Evolutionary conservation across 441 rosid genomes (phyloP), one percentile per base, ranked within the genome.

Genomic region (Erysimum cheiri): DNA sequence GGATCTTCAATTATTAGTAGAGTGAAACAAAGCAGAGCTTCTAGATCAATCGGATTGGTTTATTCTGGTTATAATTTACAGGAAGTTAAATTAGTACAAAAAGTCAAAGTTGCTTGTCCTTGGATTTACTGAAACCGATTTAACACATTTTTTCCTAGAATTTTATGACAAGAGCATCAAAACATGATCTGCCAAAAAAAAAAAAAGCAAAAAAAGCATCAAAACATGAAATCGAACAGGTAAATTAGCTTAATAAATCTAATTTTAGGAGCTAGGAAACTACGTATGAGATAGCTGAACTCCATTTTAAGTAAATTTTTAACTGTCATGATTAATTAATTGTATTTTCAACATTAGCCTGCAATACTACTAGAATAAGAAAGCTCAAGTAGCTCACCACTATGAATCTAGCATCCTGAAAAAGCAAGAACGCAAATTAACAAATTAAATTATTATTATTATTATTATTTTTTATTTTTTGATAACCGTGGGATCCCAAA

Each of bases 21-120:
- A 22, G 24, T 22, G 24, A 22, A 22, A 22, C 24, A 22, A 22
- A 22, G 24, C 1, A 22, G 40, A 54, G 40, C 19, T 31, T 54
- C 33, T 55, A 67, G 7, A 39, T 54, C 39, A 60, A n/a, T 43
- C 36, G 10, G 17, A 8, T 39, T 33, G 12, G 60, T 52, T 52
- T 52, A 52, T 29, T 54, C 32, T 53, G 17, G 32, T 40, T 13
- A 43, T 44, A 55, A 22, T 22, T 22, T 22, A 22, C 24, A 22
- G 24, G 24, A 22, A 22, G 24, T 22, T 22, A 22, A 22, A 22
- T 2, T 22, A 2, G 24, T 19, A 22, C 24, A 22, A 22, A 22
- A 22, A 10, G 36, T 22, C 26, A 56, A 32, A 41, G 26, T 19
- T 61, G 5, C 9, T 19, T 26, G 11, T 46, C 10, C 9, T 43